Base-by-base conservation (phyloP, 2,329 filamentous ascomycete genomes). In the Paracamarosporium sp. region DNA sequence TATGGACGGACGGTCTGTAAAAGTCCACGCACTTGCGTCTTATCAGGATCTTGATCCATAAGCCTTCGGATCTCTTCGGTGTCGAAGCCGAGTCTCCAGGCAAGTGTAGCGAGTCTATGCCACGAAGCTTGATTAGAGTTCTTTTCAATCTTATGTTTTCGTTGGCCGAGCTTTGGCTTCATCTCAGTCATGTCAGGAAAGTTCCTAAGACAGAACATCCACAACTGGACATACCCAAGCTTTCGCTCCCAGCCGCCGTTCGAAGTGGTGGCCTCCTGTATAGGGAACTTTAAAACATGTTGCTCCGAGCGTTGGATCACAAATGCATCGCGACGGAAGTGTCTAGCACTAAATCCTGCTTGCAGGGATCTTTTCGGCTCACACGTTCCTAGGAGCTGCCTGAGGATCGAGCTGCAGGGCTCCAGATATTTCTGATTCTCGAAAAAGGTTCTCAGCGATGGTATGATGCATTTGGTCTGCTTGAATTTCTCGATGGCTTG, bases 391-490 rank as follows among this genome's bases (percentile, higher is more conserved):
- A 65, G 38, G 2, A 65, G 30, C 15, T 30, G 53, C 30, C 41
- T 55, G 6, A 65, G 40, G 12, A 65, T 63, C 1, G 22, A n/a
- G 28, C 50, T 52, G 41, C 62, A 65, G 2, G 62, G 62, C 45
- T 65, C 60, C 4, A 65, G 41, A 31, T 61, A 65, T 22, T 61
- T 63, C 20, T 61, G 58, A 20, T 63, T 63, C 36, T 65, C 55
- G 27, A 65, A 65, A 43, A 65, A 63, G 9, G 50, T 55, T 40
- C 57, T 46, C 6, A 65, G 36, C 2, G 57, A 57, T 8, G 62
- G 62, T 20, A 65, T 63, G 9, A 65, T 20, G 17, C 55, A 51
- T n/a, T 45, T 38, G 1, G 45, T 12, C 5, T 22, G 5, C 13
- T n/a, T 31, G 15, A 47, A 20, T 22, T 20, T 31, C 44, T 47